phyloP scores from a whole-genome alignment of 2,329 filamentous ascomycete species.

The Colletotrichum sp. region DNA sequence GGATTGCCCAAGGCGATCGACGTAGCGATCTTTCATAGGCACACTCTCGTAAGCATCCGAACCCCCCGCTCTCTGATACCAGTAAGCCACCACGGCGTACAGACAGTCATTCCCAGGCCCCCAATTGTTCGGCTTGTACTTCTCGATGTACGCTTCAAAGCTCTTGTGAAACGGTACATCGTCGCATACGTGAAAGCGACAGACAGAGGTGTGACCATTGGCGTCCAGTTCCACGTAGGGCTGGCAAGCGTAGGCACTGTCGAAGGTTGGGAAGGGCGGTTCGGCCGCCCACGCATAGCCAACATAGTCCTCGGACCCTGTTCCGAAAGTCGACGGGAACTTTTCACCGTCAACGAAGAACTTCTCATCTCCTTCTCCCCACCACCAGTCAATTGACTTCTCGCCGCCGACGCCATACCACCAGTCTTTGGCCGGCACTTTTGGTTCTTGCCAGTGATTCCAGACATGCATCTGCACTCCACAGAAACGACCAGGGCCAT shows the following conservation, averaged over 20 bases:
- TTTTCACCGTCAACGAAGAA: conserved; percentile 18
- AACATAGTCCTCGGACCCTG: conserved; percentile 15
- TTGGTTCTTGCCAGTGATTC: conserved; percentile 10
- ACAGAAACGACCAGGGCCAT: conserved; percentile 11
- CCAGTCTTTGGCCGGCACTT: conserved; percentile 8
- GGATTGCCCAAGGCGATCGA: neutral
- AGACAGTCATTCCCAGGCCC: conserved; percentile 1
- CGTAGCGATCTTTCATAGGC: neutral
- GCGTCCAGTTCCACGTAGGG: conserved; percentile 8
- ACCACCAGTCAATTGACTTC: conserved; percentile 20
- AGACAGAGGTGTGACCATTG: conserved; percentile 17
- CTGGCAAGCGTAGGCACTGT: conserved; percentile 16
- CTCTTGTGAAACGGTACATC: conserved; percentile 12
- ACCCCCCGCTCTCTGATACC: conserved; percentile 5
- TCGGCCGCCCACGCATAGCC: conserved; percentile 18
- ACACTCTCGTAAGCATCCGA: neutral
- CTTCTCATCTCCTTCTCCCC: conserved; percentile 17
- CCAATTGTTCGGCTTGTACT: conserved; percentile 17
- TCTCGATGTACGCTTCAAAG: conserved; percentile 16
- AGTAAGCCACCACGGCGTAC: conserved; percentile 13
- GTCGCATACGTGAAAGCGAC: conserved; percentile 17
- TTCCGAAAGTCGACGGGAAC: conserved; percentile 16
- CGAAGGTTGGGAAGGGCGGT: conserved; percentile 10
- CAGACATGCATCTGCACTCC: conserved; percentile 18
- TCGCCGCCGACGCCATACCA: conserved; percentile 13